Evolutionary conservation across 2,329 filamentous ascomycete species (phyloP).

Genomic region (Neophaeococcomyces aloes): DNA sequence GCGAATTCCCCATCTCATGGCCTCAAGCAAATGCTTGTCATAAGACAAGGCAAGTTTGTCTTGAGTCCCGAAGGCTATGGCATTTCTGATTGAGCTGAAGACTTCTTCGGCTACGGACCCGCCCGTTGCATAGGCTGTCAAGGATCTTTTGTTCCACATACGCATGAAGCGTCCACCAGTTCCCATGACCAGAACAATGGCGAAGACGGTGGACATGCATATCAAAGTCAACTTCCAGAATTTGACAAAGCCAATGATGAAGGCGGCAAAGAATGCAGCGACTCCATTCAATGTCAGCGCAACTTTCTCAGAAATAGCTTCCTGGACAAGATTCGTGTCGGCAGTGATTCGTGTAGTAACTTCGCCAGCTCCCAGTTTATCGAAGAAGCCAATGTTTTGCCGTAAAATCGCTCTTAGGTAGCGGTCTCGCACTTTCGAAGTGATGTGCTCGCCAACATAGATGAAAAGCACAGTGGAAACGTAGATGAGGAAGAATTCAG

Average conservation of each 20-base stretch:
- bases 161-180: conserved; percentile 63
- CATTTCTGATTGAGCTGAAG: conserved; percentile 83
- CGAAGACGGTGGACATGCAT: conserved; percentile 67
- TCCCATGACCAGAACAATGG: conserved; percentile 69
- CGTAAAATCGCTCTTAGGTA: conserved; percentile 76
- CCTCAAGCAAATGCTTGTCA: conserved; percentile 60
- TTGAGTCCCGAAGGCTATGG: conserved; percentile 86
- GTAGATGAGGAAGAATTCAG: conserved; percentile 67
- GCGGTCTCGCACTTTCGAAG: conserved; percentile 65
- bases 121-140: conserved; percentile 71
- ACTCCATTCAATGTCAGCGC: conserved; percentile 64
- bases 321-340: conserved; percentile 86
- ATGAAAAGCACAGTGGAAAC: conserved; percentile 81
- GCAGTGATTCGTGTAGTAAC: conserved; percentile 90
- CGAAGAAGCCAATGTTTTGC: conserved; percentile 87
- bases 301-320: conserved; percentile 86
- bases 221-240: conserved; percentile 93
- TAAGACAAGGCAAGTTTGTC: conserved; percentile 83
- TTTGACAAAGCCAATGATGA: conserved; percentile 79
- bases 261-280: conserved; percentile 77
- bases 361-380: conserved; percentile 84
- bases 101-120: conserved; percentile 90
- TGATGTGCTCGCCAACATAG: conserved; percentile 70
- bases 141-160: conserved; percentile 66
- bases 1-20: conserved; percentile 65